These are phyloP conservation scores for Fusarium brevicatenulatum DNA, from an alignment of 2,329 filamentous ascomycete genomes.

Conservation along the genomic window DNA sequence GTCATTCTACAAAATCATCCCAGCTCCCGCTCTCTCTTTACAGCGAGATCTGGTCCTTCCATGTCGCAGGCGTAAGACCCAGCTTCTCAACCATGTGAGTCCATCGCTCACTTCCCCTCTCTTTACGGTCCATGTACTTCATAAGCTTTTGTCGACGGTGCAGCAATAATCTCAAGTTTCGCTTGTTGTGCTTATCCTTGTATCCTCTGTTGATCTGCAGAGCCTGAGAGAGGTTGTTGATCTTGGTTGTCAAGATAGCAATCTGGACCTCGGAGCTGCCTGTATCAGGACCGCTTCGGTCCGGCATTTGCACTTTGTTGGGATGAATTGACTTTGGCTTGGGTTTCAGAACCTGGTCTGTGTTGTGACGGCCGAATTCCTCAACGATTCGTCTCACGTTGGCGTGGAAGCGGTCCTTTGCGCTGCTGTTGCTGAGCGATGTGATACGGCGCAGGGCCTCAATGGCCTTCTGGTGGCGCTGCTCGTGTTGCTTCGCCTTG, in stretches of 20 bases:
- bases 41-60: constrained; percentile 82
- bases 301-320: constrained; percentile 53
- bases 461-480: constrained; percentile 72
- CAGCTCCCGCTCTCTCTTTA: constrained; percentile 34
- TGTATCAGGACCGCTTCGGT: constrained; percentile 87
- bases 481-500: constrained; percentile 57
- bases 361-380: constrained; percentile 90
- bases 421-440: constrained; percentile 78
- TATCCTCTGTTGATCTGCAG: constrained; percentile 74
- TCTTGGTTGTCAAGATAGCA: constrained; percentile 94
- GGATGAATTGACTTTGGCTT: constrained; percentile 63
- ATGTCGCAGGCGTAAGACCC: constrained; percentile 87
- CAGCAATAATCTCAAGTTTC: constrained; percentile 84
- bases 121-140: constrained; percentile 86
- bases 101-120: constrained; percentile 92
- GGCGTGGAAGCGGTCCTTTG: constrained; percentile 79
- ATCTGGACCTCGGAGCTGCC: constrained; percentile 98
- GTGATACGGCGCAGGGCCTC: constrained; percentile 85
- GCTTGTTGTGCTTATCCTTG: constrained; percentile 94
- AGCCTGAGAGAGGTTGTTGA: constrained; percentile 79
- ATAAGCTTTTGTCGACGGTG: constrained; percentile 91
- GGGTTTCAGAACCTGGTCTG: constrained; percentile 75
- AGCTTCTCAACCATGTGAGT: constrained; percentile 84
- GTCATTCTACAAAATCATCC: constrained; percentile 54
- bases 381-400: constrained; percentile 88